Conservation (phyloP, 208 protist genomes). For the Chromosphaera perkinsii region DNA sequence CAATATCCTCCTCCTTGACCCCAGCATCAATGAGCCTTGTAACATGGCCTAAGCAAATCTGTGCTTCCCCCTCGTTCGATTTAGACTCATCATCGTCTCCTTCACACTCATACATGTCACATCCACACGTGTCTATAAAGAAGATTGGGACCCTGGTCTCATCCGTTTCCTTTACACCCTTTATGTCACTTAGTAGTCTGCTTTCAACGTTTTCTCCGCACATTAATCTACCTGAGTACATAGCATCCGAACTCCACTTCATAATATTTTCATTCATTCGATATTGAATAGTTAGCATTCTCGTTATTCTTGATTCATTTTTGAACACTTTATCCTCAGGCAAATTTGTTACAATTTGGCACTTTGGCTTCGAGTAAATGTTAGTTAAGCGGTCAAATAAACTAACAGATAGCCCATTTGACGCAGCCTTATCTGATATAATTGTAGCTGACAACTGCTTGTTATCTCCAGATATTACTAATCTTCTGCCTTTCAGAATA, state of each 20-base stretch:
- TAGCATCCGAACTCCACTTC: conserved; percentile 25
- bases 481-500: conserved; percentile 8
- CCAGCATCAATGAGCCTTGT: conserved; percentile 9
- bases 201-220: background rate
- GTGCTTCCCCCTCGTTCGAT: conserved; percentile 33
- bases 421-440: conserved; percentile 9
- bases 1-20: conserved; percentile 8
- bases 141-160: background rate
- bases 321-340: too few species aligned
- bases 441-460: conserved; percentile 54
- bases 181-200: conserved; percentile 21
- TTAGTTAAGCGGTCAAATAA: conserved; percentile 50
- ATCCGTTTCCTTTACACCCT: conserved; percentile 13
- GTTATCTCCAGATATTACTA: conserved; percentile 45
- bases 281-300: conserved; percentile 46
- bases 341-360: background rate
- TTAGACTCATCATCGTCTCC: background rate
- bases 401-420: conserved; percentile 25
- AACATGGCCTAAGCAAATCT: background rate
- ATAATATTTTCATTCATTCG: conserved; percentile 48
- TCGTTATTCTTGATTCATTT: too few species aligned
- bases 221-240: conserved; percentile 39
- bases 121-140: conserved; percentile 21
- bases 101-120: conserved; percentile 2
- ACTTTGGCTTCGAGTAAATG: too few species aligned